A percentile compares a stretch with the other conserved stretches of the same genome.
These are phyloP conservation scores for Byssochlamys sp. DNA, from an alignment of 2,329 filamentous ascomycete species.

Conservation along the genomic window DNA sequence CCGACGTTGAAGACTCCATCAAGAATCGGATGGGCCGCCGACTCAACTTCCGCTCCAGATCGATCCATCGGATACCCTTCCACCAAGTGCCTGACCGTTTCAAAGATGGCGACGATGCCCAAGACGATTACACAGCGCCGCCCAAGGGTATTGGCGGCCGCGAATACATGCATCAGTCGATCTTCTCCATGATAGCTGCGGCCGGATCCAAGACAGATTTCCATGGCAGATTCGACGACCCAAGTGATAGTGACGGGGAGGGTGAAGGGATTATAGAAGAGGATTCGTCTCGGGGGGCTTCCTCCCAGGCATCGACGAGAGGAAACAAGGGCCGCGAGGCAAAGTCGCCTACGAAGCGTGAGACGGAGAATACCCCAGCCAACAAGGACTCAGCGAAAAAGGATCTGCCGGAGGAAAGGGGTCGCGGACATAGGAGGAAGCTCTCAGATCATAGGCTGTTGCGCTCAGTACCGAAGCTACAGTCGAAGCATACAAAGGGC, in stretches of 20 bases:
- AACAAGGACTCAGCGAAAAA: constrained; percentile 7
- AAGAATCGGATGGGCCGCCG: constrained; percentile 35
- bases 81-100: constrained; percentile 50
- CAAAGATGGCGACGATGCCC: constrained; percentile 48
- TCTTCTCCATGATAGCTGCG: constrained; percentile 85
- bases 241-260: constrained; percentile 67
- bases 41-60: constrained; percentile 32
- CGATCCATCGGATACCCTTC: constrained; percentile 36
- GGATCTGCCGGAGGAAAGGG: constrained; percentile 23
- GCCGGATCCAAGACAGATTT: constrained; percentile 76
- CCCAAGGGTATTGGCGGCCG: constrained; percentile 29
- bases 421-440: constrained; percentile 46
- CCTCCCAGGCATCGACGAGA: constrained; percentile 4
- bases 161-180: constrained; percentile 79
- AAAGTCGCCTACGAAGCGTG: constrained; percentile 1
- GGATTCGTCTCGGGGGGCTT: constrained; percentile 4
- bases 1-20: constrained; percentile 27
- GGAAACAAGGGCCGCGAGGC: constrained; percentile 1
- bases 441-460: constrained; percentile 52
- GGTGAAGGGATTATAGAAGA: constrained; percentile 21
- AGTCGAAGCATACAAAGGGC: constrained; percentile 16
- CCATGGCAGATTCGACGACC: constrained; percentile 70
- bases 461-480: constrained; percentile 54
- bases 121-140: constrained; percentile 52
- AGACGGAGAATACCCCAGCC: background rate